phyloP scores from a whole-genome alignment of 805 yeast genomes.

The Saturnispora mendoncae region DNA sequence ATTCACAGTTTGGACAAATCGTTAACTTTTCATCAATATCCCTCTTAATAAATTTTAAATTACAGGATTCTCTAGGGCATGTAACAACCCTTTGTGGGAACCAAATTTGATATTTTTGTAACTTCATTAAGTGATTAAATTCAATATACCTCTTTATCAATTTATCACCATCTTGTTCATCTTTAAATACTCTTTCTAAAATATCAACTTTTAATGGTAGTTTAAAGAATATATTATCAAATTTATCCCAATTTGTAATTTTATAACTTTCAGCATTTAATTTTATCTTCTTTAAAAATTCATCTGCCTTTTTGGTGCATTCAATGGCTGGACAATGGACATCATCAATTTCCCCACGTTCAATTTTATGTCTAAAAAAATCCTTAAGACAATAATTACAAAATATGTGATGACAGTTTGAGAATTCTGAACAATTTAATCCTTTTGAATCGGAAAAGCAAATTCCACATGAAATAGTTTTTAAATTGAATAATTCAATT shows the following conservation, averaged over 20 bases:
- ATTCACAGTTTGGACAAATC: conserved; percentile 40
- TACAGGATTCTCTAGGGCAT: conserved; percentile 43
- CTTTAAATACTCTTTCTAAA: conserved; percentile 27
- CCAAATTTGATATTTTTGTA: conserved; percentile 34
- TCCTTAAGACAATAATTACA: conserved; percentile 39
- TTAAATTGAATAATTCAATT: conserved; percentile 24
- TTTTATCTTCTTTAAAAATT: conserved; percentile 12
- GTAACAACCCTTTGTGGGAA: conserved; percentile 41
- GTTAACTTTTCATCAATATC: conserved; percentile 39
- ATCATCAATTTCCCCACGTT: conserved; percentile 39
- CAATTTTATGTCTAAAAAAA: conserved; percentile 35
- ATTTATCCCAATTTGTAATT: conserved; percentile 22
- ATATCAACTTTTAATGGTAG: conserved; percentile 32
- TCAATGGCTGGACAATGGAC: conserved; percentile 53
- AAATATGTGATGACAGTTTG: conserved; percentile 41
- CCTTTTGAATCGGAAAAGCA: conserved; percentile 48
- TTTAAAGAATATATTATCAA: conserved; percentile 33
- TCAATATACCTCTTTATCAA: conserved; percentile 30
- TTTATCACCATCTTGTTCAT: background rate
- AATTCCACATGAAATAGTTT: conserved; percentile 45
- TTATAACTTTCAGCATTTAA: conserved; percentile 8
- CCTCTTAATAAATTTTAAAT: conserved; percentile 37
- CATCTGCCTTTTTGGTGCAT: conserved; percentile 28
- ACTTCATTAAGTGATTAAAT: conserved; percentile 32
- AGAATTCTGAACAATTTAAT: conserved; percentile 27